phyloP scores from a whole-genome alignment of 2,329 filamentous ascomycete species.

The Penicillium sp. region DNA sequence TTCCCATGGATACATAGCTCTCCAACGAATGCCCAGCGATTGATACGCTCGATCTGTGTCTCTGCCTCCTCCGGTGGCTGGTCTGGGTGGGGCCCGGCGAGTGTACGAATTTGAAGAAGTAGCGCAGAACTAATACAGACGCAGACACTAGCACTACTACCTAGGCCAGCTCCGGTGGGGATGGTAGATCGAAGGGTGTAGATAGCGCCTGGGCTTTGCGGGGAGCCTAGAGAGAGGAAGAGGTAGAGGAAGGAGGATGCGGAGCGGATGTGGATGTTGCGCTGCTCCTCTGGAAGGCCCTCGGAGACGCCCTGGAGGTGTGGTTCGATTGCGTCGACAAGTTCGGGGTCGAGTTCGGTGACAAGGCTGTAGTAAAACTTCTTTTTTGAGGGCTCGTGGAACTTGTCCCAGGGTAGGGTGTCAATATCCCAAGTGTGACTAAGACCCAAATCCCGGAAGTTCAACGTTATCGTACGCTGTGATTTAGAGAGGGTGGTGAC shows the following conservation, averaged over 20 bases:
- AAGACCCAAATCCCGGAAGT: conserved; percentile 87
- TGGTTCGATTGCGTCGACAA: conserved; percentile 76
- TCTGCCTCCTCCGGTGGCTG: conserved; percentile 85
- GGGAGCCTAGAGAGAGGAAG: conserved; percentile 80
- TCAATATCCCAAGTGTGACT: conserved; percentile 94
- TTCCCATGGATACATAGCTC: conserved; percentile 98
- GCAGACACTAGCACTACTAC: conserved; percentile 89
- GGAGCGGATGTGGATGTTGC: conserved; percentile 80
- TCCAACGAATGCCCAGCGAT: conserved; percentile 94
- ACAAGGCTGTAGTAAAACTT: conserved; percentile 92
- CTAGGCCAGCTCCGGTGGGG: conserved; percentile 84
- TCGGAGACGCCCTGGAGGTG: conserved; percentile 71
- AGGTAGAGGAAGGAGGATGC: conserved; percentile 88
- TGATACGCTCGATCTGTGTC: conserved; percentile 89
- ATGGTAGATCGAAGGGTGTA: conserved; percentile 94
- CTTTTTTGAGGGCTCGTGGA: conserved; percentile 79
- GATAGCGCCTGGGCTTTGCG: conserved; percentile 73
- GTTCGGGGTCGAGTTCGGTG: conserved; percentile 76
- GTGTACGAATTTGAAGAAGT: conserved; percentile 79
- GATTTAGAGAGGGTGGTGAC: conserved; percentile 94
- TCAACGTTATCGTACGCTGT: conserved; percentile 78
- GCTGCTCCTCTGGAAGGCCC: conserved; percentile 63
- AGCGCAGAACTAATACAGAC: conserved; percentile 85
- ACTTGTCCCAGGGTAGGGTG: conserved; percentile 79
- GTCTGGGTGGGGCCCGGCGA: conserved; percentile 87